phyloP scores from a whole-genome alignment of 2,329 filamentous ascomycete genomes.

The Chrysoporthe deuterocubensis region DNA sequence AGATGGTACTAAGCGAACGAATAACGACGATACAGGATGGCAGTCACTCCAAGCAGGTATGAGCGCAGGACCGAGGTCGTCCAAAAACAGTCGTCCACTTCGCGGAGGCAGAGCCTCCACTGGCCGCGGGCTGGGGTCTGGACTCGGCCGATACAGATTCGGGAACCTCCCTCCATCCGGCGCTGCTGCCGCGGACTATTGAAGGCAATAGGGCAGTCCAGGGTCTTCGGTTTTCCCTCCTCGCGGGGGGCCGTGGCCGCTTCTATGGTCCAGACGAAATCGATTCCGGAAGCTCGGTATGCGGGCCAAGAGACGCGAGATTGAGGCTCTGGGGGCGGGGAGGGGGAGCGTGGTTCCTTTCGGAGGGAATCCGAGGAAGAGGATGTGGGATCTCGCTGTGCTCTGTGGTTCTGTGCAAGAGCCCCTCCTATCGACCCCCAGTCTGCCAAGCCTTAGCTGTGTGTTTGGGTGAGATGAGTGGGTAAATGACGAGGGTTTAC shows the following conservation, averaged over 20 bases:
- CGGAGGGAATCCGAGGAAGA: neutral
- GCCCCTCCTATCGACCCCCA: slow-evolving; percentile 2
- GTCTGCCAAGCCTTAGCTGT: neutral
- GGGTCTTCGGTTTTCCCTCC: neutral
- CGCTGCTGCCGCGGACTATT: neutral
- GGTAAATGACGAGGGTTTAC: neutral
- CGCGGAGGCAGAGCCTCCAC: slow-evolving; percentile 2
- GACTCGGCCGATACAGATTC: neutral
- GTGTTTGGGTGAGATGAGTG: neutral
- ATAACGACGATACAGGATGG: neutral
- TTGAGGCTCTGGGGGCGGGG: neutral
- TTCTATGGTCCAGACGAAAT: neutral
- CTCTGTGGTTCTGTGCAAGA: slow-evolving; percentile 1
- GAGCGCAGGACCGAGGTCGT: neutral
- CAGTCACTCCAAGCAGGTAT: neutral
- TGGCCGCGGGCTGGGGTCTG: neutral
- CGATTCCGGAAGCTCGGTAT: neutral
- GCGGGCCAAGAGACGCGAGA: neutral
- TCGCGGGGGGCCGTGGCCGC: neutral
- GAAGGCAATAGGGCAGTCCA: neutral
- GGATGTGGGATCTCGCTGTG: neutral
- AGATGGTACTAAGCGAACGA: neutral
- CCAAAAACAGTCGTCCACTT: neutral
- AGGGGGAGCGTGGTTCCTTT: neutral
- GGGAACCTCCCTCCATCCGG: neutral